Conservation (phyloP, 2,329 filamentous ascomycete genomes). For the Thelonectria rubi region DNA sequence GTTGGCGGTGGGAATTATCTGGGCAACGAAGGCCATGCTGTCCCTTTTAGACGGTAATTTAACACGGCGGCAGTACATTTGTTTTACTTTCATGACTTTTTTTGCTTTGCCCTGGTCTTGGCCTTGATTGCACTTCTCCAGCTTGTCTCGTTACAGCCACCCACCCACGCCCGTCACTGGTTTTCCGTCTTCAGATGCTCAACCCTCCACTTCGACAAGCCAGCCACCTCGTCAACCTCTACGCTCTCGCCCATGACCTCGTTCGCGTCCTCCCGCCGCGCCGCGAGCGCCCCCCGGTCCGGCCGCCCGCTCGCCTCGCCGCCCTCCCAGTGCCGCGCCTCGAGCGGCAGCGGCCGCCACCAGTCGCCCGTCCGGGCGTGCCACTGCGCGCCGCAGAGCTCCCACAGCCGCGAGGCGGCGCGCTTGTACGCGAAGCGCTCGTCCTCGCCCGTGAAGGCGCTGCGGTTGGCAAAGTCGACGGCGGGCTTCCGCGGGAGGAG, state of each 20-base stretch:
- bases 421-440: constrained; percentile 84
- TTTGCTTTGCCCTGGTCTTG: not conserved
- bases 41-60: not conserved
- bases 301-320: constrained; percentile 41
- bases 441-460: constrained; percentile 80
- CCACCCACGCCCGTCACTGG: constrained; percentile 26
- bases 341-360: constrained; percentile 75
- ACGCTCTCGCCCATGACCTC: constrained; percentile 49
- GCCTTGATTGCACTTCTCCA: not conserved
- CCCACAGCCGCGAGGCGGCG: constrained; percentile 80
- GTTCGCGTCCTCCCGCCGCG: constrained; percentile 22
- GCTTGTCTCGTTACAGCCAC: not conserved
- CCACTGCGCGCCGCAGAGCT: constrained; percentile 79
- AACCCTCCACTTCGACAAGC: constrained; percentile 51
- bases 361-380: constrained; percentile 71
- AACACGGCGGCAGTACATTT: not conserved
- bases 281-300: constrained; percentile 12
- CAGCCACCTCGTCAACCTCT: constrained; percentile 50
- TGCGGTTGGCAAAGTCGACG: constrained; percentile 73
- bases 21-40: constrained; percentile 30
- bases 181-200: constrained; percentile 45
- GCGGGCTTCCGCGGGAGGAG: constrained; percentile 45
- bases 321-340: constrained; percentile 74
- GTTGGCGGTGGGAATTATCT: constrained; percentile 30
- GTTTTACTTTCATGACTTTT: constrained; percentile 1